Evolutionary conservation across 495 filamentous ascomycete genomes (phyloP).

Genomic region (Neurospora sp.): DNA sequence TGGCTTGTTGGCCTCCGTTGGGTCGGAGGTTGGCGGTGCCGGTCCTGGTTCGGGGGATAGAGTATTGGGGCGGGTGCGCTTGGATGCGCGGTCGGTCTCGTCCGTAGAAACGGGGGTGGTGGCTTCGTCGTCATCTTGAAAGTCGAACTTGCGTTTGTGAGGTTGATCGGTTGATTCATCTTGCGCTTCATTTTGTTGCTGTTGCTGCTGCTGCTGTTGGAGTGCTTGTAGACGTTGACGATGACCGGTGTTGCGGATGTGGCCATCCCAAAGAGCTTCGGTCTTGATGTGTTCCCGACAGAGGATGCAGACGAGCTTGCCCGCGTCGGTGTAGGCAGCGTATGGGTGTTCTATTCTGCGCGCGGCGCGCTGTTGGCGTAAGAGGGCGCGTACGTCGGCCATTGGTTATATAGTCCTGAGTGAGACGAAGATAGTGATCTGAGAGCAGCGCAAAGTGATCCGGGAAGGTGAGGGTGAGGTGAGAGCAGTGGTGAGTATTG

Average conservation of each 20-base stretch:
- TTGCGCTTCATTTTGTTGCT: background rate
- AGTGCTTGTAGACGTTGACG: slow-evolving; percentile 25
- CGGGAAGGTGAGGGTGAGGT: background rate
- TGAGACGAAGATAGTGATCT: background rate
- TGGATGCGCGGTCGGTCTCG: slow-evolving; percentile 23
- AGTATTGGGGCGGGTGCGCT: slow-evolving; percentile 30
- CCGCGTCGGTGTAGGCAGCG: slow-evolving; percentile 49
- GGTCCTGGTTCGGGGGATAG: slow-evolving; percentile 5
- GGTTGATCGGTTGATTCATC: background rate
- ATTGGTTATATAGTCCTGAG: slow-evolving; percentile 31
- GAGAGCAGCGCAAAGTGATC: background rate
- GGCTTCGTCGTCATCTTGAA: slow-evolving; percentile 25
- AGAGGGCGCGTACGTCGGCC: slow-evolving; percentile 75
- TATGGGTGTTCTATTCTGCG: slow-evolving; percentile 62
- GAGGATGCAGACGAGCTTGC: slow-evolving; percentile 48
- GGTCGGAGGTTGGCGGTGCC: slow-evolving; percentile 6
- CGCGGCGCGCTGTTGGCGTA: slow-evolving; percentile 70
- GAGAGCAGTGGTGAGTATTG: background rate
- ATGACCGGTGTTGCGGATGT: slow-evolving; percentile 42
- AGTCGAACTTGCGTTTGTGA: slow-evolving; percentile 33
- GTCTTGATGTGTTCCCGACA: slow-evolving; percentile 52
- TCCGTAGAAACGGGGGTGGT: slow-evolving; percentile 15
- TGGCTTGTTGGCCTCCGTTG: background rate
- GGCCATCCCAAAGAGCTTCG: slow-evolving; percentile 50
- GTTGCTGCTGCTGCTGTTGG: slow-evolving; percentile 8